Base-by-base conservation (phyloP, 805 yeast species). In the Clavispora phyllophila region DNA sequence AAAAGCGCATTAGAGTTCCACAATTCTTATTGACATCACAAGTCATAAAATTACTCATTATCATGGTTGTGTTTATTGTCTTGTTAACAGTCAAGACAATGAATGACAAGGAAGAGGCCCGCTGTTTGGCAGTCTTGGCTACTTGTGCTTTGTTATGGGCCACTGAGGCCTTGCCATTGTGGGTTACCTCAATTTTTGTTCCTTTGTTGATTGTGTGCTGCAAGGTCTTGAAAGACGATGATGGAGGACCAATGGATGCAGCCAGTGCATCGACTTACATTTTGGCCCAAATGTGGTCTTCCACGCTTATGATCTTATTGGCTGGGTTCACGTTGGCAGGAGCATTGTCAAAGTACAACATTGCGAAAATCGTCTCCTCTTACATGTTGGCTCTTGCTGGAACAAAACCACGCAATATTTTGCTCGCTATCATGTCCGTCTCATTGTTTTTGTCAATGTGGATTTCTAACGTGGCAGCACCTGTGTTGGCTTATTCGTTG, bases 291-390 rank as follows among this genome's bases (percentile, higher is more conserved):
- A 91, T 91, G 98, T 91, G 97, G 97, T 82, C 90, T 7, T 87
- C 96, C 2, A 95, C 89, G 13, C 87, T 93, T 49, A 81, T 90
- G 85, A 69, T 91, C 31, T 69, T 91, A 40, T 66, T 91, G 9
- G 98, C 98, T 50, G 99, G 99, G 1, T 91, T 91, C 65, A 84
- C 97, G 0, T 68, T 91, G 43, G 98, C 99, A 10, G 96, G 96
- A 13, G 96, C 96, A 0, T 70, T 91, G 44, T 87, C 96, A 37
- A 91, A 90, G 64, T 87, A 86, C 66, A 84, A 88, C 57, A 79
- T 91, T 46, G 97, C 96, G 41, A 88, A 85, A 58, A 75, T 84
- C 19, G 71, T 90, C 23, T 89, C 96, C 5, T 87, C 96, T 0
- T 79, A 78, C 63, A 82, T 91, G 45, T 69, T 93, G 43, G 78